Evolutionary conservation across 2,329 filamentous ascomycete species (phyloP).

Genomic region (Botrytis fabae): DNA sequence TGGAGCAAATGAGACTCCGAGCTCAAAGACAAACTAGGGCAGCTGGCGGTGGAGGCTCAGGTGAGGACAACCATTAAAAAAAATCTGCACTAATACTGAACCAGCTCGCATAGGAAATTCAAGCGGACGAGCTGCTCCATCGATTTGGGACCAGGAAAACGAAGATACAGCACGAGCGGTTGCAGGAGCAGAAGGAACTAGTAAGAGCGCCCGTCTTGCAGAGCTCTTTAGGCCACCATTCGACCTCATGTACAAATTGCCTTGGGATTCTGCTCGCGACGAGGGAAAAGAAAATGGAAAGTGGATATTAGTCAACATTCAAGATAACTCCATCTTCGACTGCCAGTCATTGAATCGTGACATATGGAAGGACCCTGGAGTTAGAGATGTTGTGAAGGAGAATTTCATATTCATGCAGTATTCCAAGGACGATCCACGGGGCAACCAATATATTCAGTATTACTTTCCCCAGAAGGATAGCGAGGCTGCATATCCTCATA

Average conservation of each 20-base stretch:
- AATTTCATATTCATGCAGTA: slow-evolving; percentile 97
- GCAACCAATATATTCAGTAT: slow-evolving; percentile 81
- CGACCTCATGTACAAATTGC: slow-evolving; percentile 76
- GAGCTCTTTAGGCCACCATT: slow-evolving; percentile 92
- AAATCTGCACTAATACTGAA: slow-evolving; percentile 29
- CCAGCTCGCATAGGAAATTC: slow-evolving; percentile 61
- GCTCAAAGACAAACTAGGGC: slow-evolving; percentile 31
- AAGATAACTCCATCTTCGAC: slow-evolving; percentile 90
- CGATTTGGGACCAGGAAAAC: slow-evolving; percentile 51
- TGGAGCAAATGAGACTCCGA: slow-evolving; percentile 41
- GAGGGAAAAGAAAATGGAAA: slow-evolving; percentile 86
- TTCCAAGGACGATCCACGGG: slow-evolving; percentile 77
- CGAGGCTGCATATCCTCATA: slow-evolving; percentile 90
- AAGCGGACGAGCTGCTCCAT: slow-evolving; percentile 57
- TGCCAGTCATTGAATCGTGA: slow-evolving; percentile 94
- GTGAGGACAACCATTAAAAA: slow-evolving; percentile 27
- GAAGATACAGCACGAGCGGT: slow-evolving; percentile 58
- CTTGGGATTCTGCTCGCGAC: slow-evolving; percentile 83
- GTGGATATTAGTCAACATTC: slow-evolving; percentile 94
- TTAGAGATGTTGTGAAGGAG: slow-evolving; percentile 79
- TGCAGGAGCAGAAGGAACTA: slow-evolving; percentile 62
- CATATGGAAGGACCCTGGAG: slow-evolving; percentile 84
- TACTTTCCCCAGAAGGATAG: slow-evolving; percentile 81
- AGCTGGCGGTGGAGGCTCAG: slow-evolving; percentile 16
- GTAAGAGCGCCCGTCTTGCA: slow-evolving; percentile 76